Base-by-base conservation (phyloP, 805 yeast species). In the Kluyveromyces nonfermentans region DNA sequence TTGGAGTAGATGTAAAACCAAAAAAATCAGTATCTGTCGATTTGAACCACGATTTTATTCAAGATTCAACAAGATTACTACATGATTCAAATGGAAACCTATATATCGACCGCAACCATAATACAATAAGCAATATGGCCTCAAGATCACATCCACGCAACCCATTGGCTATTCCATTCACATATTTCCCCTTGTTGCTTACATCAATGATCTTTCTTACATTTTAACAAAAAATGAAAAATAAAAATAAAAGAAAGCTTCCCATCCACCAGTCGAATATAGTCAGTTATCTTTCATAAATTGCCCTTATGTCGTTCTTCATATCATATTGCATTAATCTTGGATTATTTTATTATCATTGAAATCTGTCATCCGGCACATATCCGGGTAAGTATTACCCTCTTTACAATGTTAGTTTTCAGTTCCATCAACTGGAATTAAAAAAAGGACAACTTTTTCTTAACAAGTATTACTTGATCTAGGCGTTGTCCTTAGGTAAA, bases 381-480 rank as follows among this genome's bases (percentile, higher is more conserved):
- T 14, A 20, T 36, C 22, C 41, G 41, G 41, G 41, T 38, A 17
- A 38, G 9, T 8, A 18, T 38, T 38, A 38, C 41, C 41, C 41
- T 38, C 30, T 25, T 14, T 3, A 25, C 9, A 25, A 38, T 34
- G n/a, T 5, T 20, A 9, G 14, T 14, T 14, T 36, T 14, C 28
- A 33, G 35, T 3, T 33, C n/a, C 35, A 33, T 16, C 9, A 9
- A 33, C n/a, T 16, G 4, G 20, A 33, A 33, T 31, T n/a, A n/a
- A 9, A 19, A 30, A 38, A 38, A 38, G 41, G 41, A 38, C 41
- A 38, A 38, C 33, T 38, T 38, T 25, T 38, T 38, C 41, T n/a
- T 17, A 38, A 38, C 18, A 38, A 38, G n/a, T n/a, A n/a, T n/a
- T n/a, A 38, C 41, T 28, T 34, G 41, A 38, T 30, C 34, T 28